phyloP scores from a whole-genome alignment of 1,284 basidiomycete species.

The Ceratobasidium sp. region DNA sequence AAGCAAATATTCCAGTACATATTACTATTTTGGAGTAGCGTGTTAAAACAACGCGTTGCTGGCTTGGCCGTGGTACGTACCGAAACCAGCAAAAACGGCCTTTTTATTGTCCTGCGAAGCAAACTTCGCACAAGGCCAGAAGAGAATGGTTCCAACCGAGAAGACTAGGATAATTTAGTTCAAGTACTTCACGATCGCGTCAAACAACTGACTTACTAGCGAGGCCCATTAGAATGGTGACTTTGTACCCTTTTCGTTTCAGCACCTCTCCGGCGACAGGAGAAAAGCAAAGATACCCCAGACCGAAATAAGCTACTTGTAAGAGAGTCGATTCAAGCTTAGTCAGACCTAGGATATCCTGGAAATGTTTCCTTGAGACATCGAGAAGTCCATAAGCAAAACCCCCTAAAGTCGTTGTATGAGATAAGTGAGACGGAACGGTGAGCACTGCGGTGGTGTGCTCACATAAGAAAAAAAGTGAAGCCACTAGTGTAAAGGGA shows the following conservation, averaged over 20 bases:
- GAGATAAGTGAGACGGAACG: not conserved
- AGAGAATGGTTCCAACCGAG: conserved; percentile 73
- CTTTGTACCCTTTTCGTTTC: conserved; percentile 64
- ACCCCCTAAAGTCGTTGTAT: conserved; percentile 60
- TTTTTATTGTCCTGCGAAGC: conserved; percentile 58
- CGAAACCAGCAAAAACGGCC: conserved; percentile 76
- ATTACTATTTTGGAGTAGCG: conserved; percentile 52
- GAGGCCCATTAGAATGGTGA: conserved; percentile 48
- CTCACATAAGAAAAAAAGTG: conserved; percentile 84
- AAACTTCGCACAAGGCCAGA: conserved; percentile 83
- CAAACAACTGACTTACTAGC: conserved; percentile 20
- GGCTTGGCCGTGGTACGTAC: conserved; percentile 59
- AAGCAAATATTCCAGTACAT: conserved; percentile 63
- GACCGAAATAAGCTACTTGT: conserved; percentile 86
- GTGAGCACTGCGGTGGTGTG: conserved; percentile 35
- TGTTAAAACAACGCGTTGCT: not conserved
- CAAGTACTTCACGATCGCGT: not conserved
- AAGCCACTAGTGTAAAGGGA: conserved; percentile 79
- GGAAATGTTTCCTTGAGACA: conserved; percentile 86
- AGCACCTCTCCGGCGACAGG: conserved; percentile 72
- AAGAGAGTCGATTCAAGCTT: conserved; percentile 87
- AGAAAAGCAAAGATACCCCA: conserved; percentile 74
- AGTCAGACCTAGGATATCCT: conserved; percentile 75
- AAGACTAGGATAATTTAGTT: conserved; percentile 39
- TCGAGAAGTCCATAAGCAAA: conserved; percentile 88